Evolutionary conservation across 169 alveolate genomes (phyloP).

Genomic region (Cryptosporidium xiaoi): DNA sequence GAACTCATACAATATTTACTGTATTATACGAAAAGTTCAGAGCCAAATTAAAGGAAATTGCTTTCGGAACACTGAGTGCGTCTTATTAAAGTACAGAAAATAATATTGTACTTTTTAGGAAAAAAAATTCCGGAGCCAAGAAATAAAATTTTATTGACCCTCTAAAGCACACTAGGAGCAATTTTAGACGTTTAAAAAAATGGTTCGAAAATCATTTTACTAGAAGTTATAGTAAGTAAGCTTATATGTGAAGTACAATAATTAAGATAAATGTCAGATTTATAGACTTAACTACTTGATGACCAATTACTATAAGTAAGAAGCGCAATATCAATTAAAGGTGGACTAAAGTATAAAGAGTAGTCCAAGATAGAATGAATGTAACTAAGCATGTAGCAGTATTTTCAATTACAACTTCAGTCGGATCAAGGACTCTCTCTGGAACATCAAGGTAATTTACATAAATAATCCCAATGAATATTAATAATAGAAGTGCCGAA

Average conservation of each 20-base stretch:
- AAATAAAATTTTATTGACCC: too few species aligned
- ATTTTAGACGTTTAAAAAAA: too few species aligned
- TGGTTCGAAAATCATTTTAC: too few species aligned
- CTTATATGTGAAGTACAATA: neutral
- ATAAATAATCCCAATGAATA: constrained; percentile 52
- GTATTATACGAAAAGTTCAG: neutral
- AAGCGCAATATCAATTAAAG: neutral
- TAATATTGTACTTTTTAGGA: too few species aligned
- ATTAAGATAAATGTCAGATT: neutral
- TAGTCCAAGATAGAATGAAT: constrained; percentile 58
- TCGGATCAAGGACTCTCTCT: constrained; percentile 70
- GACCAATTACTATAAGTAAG: too few species aligned
- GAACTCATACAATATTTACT: constrained; percentile 11
- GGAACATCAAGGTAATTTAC: constrained; percentile 45
- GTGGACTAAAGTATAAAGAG: constrained; percentile 40
- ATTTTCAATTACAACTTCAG: constrained; percentile 62
- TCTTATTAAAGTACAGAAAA: too few species aligned
- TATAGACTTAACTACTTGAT: neutral
- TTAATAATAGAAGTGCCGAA: constrained; percentile 35
- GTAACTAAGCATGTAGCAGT: constrained; percentile 53
- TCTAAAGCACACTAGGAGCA: too few species aligned
- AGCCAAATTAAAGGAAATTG: neutral
- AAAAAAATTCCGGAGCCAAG: too few species aligned
- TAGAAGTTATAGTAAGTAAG: too few species aligned
- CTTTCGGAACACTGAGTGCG: too few species aligned